These are phyloP conservation scores for Harrya chromipes DNA, from an alignment of 768 basidiomycete genomes.

Conservation along the genomic window DNA sequence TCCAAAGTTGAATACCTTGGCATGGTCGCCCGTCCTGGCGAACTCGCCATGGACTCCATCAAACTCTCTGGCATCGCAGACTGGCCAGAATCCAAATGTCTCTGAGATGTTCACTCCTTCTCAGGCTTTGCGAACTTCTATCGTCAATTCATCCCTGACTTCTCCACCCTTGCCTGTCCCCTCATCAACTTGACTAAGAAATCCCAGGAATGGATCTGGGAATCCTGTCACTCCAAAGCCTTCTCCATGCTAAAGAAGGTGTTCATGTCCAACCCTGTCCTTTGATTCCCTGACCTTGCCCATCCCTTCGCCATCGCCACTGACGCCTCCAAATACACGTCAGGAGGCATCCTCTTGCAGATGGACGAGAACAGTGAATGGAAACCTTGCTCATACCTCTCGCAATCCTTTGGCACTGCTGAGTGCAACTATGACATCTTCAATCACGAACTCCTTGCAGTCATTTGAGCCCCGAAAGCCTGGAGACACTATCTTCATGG, in stretches of 20 bases:
- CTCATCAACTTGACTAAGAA: neutral
- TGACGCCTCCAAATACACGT: neutral
- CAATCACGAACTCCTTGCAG: constrained; percentile 35
- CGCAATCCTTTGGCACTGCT: no score
- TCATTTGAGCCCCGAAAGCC: constrained; percentile 18
- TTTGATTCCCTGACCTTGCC: constrained; percentile 1
- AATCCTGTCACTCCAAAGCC: no score
- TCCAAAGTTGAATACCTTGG: no score
- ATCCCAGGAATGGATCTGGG: no score
- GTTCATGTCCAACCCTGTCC: neutral
- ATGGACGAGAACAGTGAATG: neutral
- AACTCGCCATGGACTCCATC: no score
- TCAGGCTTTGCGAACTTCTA: no score
- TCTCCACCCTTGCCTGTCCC: constrained; percentile 30
- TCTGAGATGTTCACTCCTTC: no score
- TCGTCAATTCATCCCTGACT: constrained; percentile 32
- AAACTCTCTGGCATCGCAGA: constrained; percentile 26
- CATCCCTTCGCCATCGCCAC: constrained; percentile 4
- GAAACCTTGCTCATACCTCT: no score
- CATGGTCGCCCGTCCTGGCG: no score
- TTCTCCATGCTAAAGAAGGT: no score
- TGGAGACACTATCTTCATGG: constrained; percentile 29
- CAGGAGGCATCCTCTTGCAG: neutral
- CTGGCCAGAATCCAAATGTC: no score
- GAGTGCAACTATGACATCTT: constrained; percentile 33